Evolutionary conservation across 129 eudicot genomes (phyloP), one percentile per base, ranked within the genome.

Genomic region (Gnaphalium uliginosum): DNA sequence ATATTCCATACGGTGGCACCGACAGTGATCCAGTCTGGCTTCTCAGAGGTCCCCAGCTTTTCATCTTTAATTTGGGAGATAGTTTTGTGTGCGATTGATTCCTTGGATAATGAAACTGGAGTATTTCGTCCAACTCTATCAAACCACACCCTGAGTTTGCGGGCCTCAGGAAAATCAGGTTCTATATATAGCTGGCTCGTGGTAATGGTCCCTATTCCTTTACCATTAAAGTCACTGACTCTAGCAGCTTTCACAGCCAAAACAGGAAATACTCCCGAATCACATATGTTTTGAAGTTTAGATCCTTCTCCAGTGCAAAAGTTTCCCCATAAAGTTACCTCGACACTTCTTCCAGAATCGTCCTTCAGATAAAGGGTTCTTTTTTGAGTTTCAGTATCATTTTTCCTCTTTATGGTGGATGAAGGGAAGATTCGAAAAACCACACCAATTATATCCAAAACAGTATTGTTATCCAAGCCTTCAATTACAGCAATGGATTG

Each of bases 31-130:
- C 87, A 91, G 71, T 91, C 99, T 10, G 99, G 96, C 83, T 91
- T 95, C 69, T 95, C 96, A 39, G 87, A 81, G 18, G 97, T 91
- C 27, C 99, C 99, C 3, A 95, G 69, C 68, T 78, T 84, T 77
- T 95, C 99, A 73, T 95, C 99, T 85, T 91, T 91, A 24, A 94
- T 94, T 74, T 91, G 97, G 32, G 94, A 89, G 46, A 95, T 56
- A 6, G 89, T 84, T 81, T 95, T 95, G 23, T 94, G 76, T 18
- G 68, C 88, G 71, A 89, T 94, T 35, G 85, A 56, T n/a, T 86
- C 62, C 50, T n/a, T n/a, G 78, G 99, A 87, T 53, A 95, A 66
- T 25, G 94, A 83, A 81, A 91, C 71, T 3, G 87, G 89, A 8
- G 82, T 23, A 62, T 73, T 83, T 67, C 59, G 84, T 6, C 99